Evolutionary conservation across 768 basidiomycete species (phyloP), one percentile per base, ranked within the genome.

Genomic region (Lactifluus subvellereus): DNA sequence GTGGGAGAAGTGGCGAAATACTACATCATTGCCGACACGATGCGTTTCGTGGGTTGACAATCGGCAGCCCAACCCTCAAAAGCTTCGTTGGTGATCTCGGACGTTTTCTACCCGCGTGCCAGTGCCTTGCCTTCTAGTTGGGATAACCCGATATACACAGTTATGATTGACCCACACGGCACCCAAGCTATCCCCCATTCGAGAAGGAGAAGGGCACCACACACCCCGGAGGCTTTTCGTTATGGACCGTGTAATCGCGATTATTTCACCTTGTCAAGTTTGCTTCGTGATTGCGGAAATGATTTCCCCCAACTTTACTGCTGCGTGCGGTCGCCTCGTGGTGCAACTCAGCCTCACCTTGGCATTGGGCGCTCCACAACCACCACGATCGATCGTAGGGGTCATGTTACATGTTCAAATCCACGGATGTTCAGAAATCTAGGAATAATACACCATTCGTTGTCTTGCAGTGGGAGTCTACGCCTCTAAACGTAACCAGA

Each of bases 1-100:
- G 79, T 81, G 5, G 89, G 86, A 60, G 88, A 89, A 70, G 82
- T 89, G 0, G 87, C 88, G 9, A 91, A 88, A 71, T 93, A 93
- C 71, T 93, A 88, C 70, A 78, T 94, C 59, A 84, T 84, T 62
- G 84, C 89, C 11, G 91, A 93, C 72, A 82, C 87, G 4, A 75
- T 93, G 73, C 81, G 91, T 71, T 91, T 94, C 67, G 91, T 94
- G 63, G 91, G 91, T 42, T 91, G 64, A 65, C 20, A 30, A 13
- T 22, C 7, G 43, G 59, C 33, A 37, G 37, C 47, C 27, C 51
- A 14, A 33, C 7, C 14, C n/a, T 50, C 27, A 45, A 51, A 20
- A 33, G 48, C 54, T 56, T 50, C 18, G 63, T 55, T 30, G 6
- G 32, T 48, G 47, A 48, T 8, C 6, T 59, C 38, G n/a, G 8